Conservation (phyloP, 305 asterid genomes). For the Solanum hybrid region DNA sequence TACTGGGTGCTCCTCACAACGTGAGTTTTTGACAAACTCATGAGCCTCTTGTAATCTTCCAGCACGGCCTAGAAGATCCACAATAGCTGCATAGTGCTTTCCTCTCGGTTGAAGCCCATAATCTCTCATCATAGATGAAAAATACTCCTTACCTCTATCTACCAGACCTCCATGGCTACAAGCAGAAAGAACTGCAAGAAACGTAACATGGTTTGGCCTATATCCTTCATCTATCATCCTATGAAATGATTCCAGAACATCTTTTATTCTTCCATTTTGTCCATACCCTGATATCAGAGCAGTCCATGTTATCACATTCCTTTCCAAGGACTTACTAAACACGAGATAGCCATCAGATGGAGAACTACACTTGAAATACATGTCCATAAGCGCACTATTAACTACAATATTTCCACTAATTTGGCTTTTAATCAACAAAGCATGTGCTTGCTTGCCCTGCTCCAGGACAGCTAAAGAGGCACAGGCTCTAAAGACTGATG, state of each 20-base stretch:
- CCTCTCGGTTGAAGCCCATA: slow-evolving; percentile 64
- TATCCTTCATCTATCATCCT: slow-evolving; percentile 75
- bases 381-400: slow-evolving; percentile 78
- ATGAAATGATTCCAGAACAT: slow-evolving; percentile 53
- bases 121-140: slow-evolving; percentile 61
- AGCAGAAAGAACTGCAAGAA: slow-evolving; percentile 81
- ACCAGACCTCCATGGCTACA: slow-evolving; percentile 86
- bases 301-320: slow-evolving; percentile 76
- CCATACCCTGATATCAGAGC: slow-evolving; percentile 80
- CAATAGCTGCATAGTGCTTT: slow-evolving; percentile 72
- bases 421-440: slow-evolving; percentile 55
- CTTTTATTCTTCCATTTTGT: slow-evolving; percentile 55
- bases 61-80: slow-evolving; percentile 78
- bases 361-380: slow-evolving; percentile 95
- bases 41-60: slow-evolving; percentile 82
- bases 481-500: slow-evolving; percentile 83
- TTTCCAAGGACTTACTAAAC: slow-evolving; percentile 48
- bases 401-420: slow-evolving; percentile 53
- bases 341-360: slow-evolving; percentile 53
- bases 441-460: slow-evolving; percentile 81
- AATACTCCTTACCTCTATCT: slow-evolving; percentile 55
- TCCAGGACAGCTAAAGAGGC: slow-evolving; percentile 74
- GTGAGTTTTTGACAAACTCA: slow-evolving; percentile 41
- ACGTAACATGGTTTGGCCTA: slow-evolving; percentile 73
- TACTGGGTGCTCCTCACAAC: slow-evolving; percentile 63